Percentiles rank a stretch among this genome's conserved stretches.
Evolutionary conservation across 2,329 filamentous ascomycete species (phyloP).

Genomic region (Fusarium annulatum): DNA sequence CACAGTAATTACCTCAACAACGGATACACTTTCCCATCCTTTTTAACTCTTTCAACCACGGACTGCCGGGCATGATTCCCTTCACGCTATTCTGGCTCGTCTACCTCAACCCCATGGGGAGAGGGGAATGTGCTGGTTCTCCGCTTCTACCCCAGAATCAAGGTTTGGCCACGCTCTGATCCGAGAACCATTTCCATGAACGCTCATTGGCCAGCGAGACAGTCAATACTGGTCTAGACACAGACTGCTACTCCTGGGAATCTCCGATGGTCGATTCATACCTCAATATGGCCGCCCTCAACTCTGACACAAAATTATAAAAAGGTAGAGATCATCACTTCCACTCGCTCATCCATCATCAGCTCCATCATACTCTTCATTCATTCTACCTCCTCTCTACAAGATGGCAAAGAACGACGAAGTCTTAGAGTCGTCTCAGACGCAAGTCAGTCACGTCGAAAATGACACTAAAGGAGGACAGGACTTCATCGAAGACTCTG

Average conservation of each 20-base stretch:
- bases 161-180: background rate
- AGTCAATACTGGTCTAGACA: background rate
- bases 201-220: background rate
- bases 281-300: background rate
- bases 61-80: background rate
- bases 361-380: background rate
- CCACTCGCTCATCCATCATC: background rate
- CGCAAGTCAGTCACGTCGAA: background rate
- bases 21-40: background rate
- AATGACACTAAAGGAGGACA: background rate
- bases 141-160: slow-evolving; percentile 6
- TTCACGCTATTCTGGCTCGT: background rate
- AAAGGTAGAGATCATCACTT: background rate
- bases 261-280: accelerated
- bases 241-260: background rate
- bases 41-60: background rate
- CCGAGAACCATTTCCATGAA: background rate
- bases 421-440: background rate
- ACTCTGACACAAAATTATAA: background rate
- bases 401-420: background rate
- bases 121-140: background rate
- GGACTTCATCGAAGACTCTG: background rate
- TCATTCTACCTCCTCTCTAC: background rate
- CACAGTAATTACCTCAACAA: background rate
- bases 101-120: background rate